Percentiles rank a stretch among this genome's conserved stretches.
These are phyloP conservation scores for Agarophyton chilense DNA, from an alignment of 23 red algal species.

Conservation along the genomic window DNA sequence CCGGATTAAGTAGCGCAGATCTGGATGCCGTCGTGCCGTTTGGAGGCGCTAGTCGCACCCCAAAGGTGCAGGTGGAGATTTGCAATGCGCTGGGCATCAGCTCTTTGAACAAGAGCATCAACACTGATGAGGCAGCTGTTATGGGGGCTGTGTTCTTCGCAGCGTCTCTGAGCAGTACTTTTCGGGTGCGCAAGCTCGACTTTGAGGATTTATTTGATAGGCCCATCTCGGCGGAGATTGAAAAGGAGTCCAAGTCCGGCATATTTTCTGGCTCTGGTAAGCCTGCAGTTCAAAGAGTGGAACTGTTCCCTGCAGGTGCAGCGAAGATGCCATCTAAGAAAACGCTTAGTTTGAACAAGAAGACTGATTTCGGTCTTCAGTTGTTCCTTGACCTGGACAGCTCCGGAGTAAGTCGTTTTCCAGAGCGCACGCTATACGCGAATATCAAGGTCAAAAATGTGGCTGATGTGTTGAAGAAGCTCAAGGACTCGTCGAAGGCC, in stretches of 20 bases:
- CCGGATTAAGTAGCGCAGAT: slow-evolving; percentile 34
- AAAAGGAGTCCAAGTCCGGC: slow-evolving; percentile 20
- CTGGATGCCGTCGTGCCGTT: slow-evolving; percentile 92
- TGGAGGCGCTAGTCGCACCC: slow-evolving; percentile 87
- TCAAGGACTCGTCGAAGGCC: slow-evolving; percentile 50
- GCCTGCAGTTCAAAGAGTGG: slow-evolving; percentile 33
- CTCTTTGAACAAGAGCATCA: slow-evolving; percentile 85
- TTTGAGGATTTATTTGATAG: slow-evolving; percentile 70
- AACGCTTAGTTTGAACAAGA: slow-evolving; percentile 60
- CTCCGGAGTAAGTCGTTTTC: slow-evolving; percentile 26
- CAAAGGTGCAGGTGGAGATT: slow-evolving; percentile 68
- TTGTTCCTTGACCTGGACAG: slow-evolving; percentile 59
- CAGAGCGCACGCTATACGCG: slow-evolving; percentile 70
- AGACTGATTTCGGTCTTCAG: slow-evolving; percentile 64
- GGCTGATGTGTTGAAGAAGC: slow-evolving; percentile 68
- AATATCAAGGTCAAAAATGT: slow-evolving; percentile 60
- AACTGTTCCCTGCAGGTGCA: slow-evolving; percentile 16
- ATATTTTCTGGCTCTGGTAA: slow-evolving; percentile 42
- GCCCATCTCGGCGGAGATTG: slow-evolving; percentile 53
- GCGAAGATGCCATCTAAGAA: slow-evolving; percentile 79
- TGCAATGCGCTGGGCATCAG: slow-evolving; percentile 18
- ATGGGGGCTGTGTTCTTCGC: slow-evolving; percentile 83
- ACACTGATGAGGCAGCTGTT: slow-evolving; percentile 94
- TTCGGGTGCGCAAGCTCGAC: slow-evolving; percentile 76
- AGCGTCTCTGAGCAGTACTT: slow-evolving; percentile 74